Conservation (phyloP, 2,329 filamentous ascomycete species). For the Aspergillus fumigatiaffinis region DNA sequence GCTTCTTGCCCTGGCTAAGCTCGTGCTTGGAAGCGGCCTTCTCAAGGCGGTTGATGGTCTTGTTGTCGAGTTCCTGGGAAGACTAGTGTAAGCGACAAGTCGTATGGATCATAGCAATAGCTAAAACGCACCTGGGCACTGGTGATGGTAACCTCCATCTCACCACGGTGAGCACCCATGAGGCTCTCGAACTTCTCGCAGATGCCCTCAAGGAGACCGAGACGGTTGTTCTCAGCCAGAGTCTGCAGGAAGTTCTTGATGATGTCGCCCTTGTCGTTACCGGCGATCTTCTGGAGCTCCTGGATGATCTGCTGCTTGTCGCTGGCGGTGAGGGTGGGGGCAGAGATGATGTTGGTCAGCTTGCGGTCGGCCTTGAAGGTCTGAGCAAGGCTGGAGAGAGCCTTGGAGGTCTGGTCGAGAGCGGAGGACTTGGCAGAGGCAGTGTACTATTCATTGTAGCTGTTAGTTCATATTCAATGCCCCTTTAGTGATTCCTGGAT, state of each 20-base stretch:
- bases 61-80: slow-evolving; percentile 73
- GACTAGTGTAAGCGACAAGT: not conserved
- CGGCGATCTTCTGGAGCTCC: slow-evolving; percentile 82
- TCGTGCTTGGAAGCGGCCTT: slow-evolving; percentile 81
- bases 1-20: slow-evolving; percentile 90
- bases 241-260: slow-evolving; percentile 91
- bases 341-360: slow-evolving; percentile 68
- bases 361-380: slow-evolving; percentile 80
- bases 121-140: slow-evolving; percentile 71
- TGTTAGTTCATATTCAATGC: slow-evolving; percentile 7
- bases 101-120: not conserved
- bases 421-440: slow-evolving; percentile 82
- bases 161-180: slow-evolving; percentile 84
- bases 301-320: slow-evolving; percentile 85
- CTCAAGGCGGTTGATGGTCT: slow-evolving; percentile 82
- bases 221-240: slow-evolving; percentile 93
- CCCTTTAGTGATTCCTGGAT: not conserved
- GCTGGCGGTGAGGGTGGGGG: slow-evolving; percentile 70
- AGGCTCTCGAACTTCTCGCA: slow-evolving; percentile 81
- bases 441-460: slow-evolving; percentile 68
- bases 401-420: slow-evolving; percentile 81
- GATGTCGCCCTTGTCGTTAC: slow-evolving; percentile 68
- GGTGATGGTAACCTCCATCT: slow-evolving; percentile 89
- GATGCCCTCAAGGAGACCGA: slow-evolving; percentile 76
- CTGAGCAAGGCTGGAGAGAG: slow-evolving; percentile 65